Conservation (phyloP, 106 monocot genomes). For the Allium cepa region DNA sequence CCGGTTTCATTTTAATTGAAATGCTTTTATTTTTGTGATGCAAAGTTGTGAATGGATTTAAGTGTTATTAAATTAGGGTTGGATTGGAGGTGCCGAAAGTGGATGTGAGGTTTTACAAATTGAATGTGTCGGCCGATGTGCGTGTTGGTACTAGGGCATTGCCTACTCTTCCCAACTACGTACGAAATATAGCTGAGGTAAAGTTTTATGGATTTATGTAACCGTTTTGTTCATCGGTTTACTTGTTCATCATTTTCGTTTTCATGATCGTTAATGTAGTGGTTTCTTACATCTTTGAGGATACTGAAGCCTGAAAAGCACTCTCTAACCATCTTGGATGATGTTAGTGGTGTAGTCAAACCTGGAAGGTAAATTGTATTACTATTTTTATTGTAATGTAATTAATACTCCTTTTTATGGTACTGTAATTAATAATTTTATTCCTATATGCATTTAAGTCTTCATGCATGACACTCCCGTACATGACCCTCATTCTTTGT, state of each 20-base stretch:
- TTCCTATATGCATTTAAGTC: too few relatives aligned
- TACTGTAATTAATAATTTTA: too few relatives aligned
- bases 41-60: too few relatives aligned
- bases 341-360: constrained; percentile 31
- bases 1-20: background rate
- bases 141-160: constrained; percentile 31
- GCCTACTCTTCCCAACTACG: constrained; percentile 40
- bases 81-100: constrained; percentile 47
- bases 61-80: constrained; percentile 8
- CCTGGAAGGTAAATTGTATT: constrained; percentile 32
- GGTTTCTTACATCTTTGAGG: constrained; percentile 11
- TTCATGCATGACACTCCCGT: too few relatives aligned
- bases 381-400: too few relatives aligned
- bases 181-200: constrained; percentile 30
- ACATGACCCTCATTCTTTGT: too few relatives aligned
- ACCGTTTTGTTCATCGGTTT: background rate
- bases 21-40: background rate
- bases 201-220: too few relatives aligned
- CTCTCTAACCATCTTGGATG: constrained; percentile 36
- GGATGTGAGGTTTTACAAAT: constrained; percentile 33
- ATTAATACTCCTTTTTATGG: too few relatives aligned
- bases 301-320: constrained; percentile 26
- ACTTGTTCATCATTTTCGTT: background rate
- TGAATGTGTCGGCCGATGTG: constrained; percentile 38
- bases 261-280: constrained; percentile 5